A percentile compares a stretch with the other conserved stretches of the same genome.
Evolutionary conservation across 306 rosid species (phyloP).

Genomic region (Fragaria nilgerrensis): DNA sequence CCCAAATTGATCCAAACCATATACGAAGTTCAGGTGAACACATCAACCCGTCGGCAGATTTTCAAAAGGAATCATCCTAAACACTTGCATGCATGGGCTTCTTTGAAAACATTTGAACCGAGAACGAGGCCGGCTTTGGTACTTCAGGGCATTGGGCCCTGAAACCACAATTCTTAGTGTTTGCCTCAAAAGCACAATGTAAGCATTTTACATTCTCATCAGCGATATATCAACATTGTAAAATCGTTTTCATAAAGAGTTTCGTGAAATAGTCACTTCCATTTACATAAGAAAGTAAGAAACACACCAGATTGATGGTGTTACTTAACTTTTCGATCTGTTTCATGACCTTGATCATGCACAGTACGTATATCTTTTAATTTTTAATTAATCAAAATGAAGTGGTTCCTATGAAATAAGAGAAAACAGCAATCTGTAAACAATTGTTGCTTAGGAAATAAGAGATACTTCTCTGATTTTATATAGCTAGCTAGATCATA

Average conservation of each 20-base stretch:
- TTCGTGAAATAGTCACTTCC: not conserved
- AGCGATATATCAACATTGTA: not conserved
- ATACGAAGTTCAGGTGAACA: too few relatives aligned
- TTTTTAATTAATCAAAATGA: not conserved
- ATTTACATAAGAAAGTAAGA: not conserved
- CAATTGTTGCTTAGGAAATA: constrained; percentile 6
- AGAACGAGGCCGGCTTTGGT: not conserved
- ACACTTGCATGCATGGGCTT: not conserved
- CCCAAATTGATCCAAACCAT: not conserved
- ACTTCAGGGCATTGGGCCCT: not conserved
- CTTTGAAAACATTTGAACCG: not conserved
- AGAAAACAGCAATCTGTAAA: not conserved
- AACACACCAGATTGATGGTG: not conserved
- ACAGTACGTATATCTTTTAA: not conserved
- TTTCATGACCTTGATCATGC: not conserved
- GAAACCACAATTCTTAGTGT: too few relatives aligned
- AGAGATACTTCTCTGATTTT: not conserved
- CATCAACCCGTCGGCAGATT: not conserved
- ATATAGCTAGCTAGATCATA: not conserved
- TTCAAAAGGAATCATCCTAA: not conserved
- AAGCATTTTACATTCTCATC: not conserved
- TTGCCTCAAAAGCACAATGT: not conserved
- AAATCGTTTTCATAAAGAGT: not conserved
- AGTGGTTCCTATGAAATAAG: not conserved
- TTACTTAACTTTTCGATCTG: too few relatives aligned